Evolutionary conservation across 164 flowering plant species (phyloP).

Genomic region (Annona cherimola): DNA sequence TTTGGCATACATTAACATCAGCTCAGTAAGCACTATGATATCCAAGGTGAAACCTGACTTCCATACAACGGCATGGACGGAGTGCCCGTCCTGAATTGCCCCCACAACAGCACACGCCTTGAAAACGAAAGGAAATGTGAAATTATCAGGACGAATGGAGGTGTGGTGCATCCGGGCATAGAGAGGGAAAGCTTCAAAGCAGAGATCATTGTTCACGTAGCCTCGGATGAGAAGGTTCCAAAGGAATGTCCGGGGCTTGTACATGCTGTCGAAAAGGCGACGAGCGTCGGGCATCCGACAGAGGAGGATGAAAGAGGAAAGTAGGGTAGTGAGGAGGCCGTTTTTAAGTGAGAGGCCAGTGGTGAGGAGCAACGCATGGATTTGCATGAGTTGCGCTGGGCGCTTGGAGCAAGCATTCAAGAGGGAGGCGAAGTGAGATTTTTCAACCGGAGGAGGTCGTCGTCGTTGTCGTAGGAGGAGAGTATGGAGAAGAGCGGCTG

Average conservation of each 20-base stretch:
- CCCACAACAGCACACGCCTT: conserved; percentile 28
- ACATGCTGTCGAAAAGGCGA: conserved; percentile 38
- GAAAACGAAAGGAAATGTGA: conserved; percentile 36
- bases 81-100: conserved; percentile 14
- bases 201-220: conserved; percentile 27
- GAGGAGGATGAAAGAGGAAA: conserved; percentile 16
- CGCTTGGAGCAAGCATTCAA: conserved; percentile 15
- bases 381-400: conserved; percentile 28
- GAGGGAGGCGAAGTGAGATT: conserved; percentile 22
- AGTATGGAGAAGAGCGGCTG: background rate
- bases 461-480: background rate
- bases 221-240: conserved; percentile 45
- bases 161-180: conserved; percentile 22
- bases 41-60: conserved; percentile 35
- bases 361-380: conserved; percentile 35
- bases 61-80: conserved; percentile 27
- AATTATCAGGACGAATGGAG: conserved; percentile 36
- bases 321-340: conserved; percentile 33
- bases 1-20: conserved; percentile 20
- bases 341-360: conserved; percentile 29
- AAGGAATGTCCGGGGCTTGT: conserved; percentile 30
- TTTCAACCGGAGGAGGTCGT: conserved; percentile 5
- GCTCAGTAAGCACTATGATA: conserved; percentile 32
- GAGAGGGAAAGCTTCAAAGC: conserved; percentile 16
- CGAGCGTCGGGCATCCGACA: conserved; percentile 36